phyloP scores from a whole-genome alignment of 768 basidiomycete genomes.

The Infundibulicybe gibba region DNA sequence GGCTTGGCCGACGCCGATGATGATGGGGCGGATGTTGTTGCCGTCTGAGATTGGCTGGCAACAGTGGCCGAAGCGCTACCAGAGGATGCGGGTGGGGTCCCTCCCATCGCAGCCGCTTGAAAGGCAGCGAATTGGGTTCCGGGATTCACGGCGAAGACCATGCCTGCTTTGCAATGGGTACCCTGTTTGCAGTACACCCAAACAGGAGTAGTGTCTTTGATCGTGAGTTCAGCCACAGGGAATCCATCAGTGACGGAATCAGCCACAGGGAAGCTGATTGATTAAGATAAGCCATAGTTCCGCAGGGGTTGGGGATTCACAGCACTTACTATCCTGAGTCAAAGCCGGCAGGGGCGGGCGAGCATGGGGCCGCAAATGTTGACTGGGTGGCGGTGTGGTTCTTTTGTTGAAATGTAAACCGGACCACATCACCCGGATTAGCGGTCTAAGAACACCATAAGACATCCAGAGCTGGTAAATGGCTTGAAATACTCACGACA shows the following conservation, averaged over 20 bases:
- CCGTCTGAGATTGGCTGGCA: slow-evolving; percentile 18
- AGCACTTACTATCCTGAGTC: slow-evolving; percentile 34
- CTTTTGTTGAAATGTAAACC: background rate
- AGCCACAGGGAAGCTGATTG: slow-evolving; percentile 33
- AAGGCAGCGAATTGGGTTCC: slow-evolving; percentile 51
- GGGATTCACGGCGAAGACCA: slow-evolving; percentile 65
- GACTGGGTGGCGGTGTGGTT: slow-evolving; percentile 43
- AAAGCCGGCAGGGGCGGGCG: slow-evolving; percentile 22
- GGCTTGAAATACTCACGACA: background rate
- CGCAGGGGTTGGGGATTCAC: background rate
- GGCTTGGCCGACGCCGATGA: slow-evolving; percentile 13
- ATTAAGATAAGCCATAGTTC: background rate
- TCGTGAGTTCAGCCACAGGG: slow-evolving; percentile 33
- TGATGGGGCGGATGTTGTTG: slow-evolving; percentile 21
- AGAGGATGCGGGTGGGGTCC: slow-evolving; percentile 16
- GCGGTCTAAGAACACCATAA: background rate
- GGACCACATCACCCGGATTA: background rate
- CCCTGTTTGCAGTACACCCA: slow-evolving; percentile 58
- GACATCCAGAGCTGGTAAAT: background rate
- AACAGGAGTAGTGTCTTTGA: slow-evolving; percentile 40
- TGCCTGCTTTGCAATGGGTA: slow-evolving; percentile 45
- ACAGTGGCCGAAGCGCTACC: slow-evolving; percentile 33
- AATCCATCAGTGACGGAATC: slow-evolving; percentile 33
- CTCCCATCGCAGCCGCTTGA: slow-evolving; percentile 45
- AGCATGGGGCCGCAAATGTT: slow-evolving; percentile 36